Evolutionary conservation across 2,329 filamentous ascomycete genomes (phyloP), one percentile per base, ranked within the genome.

Genomic region (Tolypocladium album): DNA sequence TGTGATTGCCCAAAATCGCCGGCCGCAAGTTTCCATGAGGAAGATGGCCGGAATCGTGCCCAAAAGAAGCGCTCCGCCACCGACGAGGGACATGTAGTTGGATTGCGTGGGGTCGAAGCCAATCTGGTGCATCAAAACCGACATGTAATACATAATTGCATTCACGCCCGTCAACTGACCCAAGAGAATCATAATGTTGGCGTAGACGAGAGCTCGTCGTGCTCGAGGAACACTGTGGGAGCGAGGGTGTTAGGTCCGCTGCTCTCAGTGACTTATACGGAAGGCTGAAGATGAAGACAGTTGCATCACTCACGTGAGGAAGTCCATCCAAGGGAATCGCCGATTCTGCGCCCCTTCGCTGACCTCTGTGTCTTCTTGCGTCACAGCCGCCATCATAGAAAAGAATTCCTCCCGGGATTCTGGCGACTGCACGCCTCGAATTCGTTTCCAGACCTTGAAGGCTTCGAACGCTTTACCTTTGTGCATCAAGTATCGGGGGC

Each of bases 61-160:
- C 20, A 90, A 66, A 0, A 90, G 78, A 0, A 90, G 78, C 0
- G 86, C 75, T 4, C 85, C 87, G 34, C 87, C 87, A 3, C 88
- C 87, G 17, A 90, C 87, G 0, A 89, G 79, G 0, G 87, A 89
- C 87, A 90, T 90, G 78, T 89, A 90, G 61, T 86, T 88, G 20
- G 84, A 74, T 57, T 86, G 71, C 61, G 82, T 78, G 9, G 80
- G 72, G 66, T 85, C 71, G 71, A 90, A 90, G 15, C 87, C 87
- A 52, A 90, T 85, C 66, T 86, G 81, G 57, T 73, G 74, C 85
- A 90, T 88, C 8, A 90, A 74, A 0, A 83, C 78, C 0, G 78
- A 79, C 86, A 90, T 88, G 74, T 88, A 89, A 73, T 90, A 90
- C 80, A 87, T 82, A 59, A 88, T 83, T 0, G 84, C 84, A 62